Conservation (phyloP, 768 basidiomycete genomes). For the Mycena epipterygia region DNA sequence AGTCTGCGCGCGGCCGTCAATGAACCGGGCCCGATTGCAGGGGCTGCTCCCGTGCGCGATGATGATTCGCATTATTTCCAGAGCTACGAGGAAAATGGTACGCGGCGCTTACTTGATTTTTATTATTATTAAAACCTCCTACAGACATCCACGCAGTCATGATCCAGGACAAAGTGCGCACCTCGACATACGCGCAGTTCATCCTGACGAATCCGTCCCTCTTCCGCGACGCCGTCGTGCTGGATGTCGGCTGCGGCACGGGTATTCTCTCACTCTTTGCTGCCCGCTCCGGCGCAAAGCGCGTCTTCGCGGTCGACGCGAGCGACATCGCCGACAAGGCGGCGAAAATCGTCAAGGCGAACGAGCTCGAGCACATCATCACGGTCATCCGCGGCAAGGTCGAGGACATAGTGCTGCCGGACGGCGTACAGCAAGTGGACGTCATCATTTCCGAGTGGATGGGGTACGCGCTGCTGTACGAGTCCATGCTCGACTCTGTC, state of each 20-base stretch:
- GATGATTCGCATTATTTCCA: constrained; percentile 96
- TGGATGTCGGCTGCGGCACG: constrained; percentile 97
- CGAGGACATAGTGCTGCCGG: constrained; percentile 87
- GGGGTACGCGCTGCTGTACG: constrained; percentile 93
- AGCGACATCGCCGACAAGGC: constrained; percentile 87
- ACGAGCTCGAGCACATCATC: constrained; percentile 79
- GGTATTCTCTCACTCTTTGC: constrained; percentile 94
- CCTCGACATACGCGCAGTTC: constrained; percentile 92
- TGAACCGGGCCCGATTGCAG: constrained; percentile 43
- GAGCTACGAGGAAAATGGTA: constrained; percentile 91
- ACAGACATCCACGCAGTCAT: constrained; percentile 95
- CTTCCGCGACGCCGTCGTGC: constrained; percentile 88
- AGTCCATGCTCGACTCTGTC: constrained; percentile 98
- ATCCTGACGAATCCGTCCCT: constrained; percentile 86
- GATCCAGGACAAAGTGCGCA: constrained; percentile 96
- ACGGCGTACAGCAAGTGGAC: constrained; percentile 83
- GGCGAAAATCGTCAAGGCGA: constrained; percentile 80
- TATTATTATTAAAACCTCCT: not conserved
- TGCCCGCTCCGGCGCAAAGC: constrained; percentile 89
- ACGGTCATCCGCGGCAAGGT: constrained; percentile 93
- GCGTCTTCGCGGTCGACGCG: constrained; percentile 93
- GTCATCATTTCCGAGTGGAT: constrained; percentile 99
- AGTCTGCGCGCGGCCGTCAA: constrained; percentile 58
- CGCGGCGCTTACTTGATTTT: constrained; percentile 31
- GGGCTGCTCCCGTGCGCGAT: constrained; percentile 63